Evolutionary conservation across 1,139 yeast genomes (phyloP), one percentile per base, ranked within the genome.

Genomic region (Geotrichum histeridarum): DNA sequence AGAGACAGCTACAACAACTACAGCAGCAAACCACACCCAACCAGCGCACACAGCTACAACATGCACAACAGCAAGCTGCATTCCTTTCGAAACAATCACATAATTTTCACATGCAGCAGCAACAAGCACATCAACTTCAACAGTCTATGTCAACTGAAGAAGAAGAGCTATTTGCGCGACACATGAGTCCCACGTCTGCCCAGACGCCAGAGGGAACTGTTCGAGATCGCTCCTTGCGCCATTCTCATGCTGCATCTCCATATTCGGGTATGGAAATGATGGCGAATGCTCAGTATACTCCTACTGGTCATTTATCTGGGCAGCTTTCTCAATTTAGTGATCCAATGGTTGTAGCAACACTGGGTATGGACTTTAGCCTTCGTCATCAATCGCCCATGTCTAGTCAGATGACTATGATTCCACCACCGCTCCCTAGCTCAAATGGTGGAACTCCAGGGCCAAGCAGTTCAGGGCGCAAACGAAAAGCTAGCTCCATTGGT

Each of bases 101-200:
- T n/a, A 15, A 14, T 32, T 32, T n/a, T 27, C 43, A 41, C 12
- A 43, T 43, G 37, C 56, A 50, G n/a, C 56, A 42, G 31, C 54
- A 50, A 37, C 60, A 49, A 4, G 57, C 52, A 37, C 62, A 59
- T 37, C 64, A 59, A 51, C 64, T 61, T 42, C 63, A 60, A 32
- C 62, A 57, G 35, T 60, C 58, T 36, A 57, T 39, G 51, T 54
- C 63, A 50, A 27, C 58, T 54, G 27, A 59, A 48, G 45, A 63
- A 54, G 48, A 56, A 38, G 47, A 47, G 17, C 62, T 60, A 8
- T 42, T 39, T 14, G 39, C n/a, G 11, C 46, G 35, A 49, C 38
- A 39, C n/a, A 39, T 49, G 36, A 35, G 35, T 17, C 42, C 52
- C 5, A 27, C n/a, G 18, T 12, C 15, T 7, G 8, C 43, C 12